Conservation (phyloP, 2,329 filamentous ascomycete genomes). For the Claviceps paspali region DNA sequence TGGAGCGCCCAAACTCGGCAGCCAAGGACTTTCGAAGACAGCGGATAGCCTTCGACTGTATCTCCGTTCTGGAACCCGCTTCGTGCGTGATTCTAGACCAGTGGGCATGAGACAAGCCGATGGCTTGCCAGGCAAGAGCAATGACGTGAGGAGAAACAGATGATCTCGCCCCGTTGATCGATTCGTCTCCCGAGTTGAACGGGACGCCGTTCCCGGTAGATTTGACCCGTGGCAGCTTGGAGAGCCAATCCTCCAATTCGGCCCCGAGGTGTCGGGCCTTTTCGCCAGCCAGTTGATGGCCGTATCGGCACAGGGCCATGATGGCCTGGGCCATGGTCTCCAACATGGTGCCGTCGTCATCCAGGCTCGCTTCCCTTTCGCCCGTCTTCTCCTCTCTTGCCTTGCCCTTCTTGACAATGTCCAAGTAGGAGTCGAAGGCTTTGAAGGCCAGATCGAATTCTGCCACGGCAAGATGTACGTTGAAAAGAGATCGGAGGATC, state of each 20-base stretch:
- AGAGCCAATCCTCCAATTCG: slow-evolving; percentile 61
- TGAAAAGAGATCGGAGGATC: slow-evolving; percentile 74
- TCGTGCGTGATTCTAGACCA: slow-evolving; percentile 77
- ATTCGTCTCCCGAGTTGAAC: slow-evolving; percentile 15
- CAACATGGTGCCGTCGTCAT: slow-evolving; percentile 63
- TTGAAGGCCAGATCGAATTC: slow-evolving; percentile 88
- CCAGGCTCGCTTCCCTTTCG: slow-evolving; percentile 53
- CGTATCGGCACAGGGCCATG: slow-evolving; percentile 67
- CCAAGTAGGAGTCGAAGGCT: slow-evolving; percentile 81
- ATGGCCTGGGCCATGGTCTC: slow-evolving; percentile 70
- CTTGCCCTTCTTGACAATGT: slow-evolving; percentile 74
- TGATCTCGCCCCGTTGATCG: slow-evolving; percentile 20
- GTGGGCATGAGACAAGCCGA: slow-evolving; percentile 73
- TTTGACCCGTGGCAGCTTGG: slow-evolving; percentile 33
- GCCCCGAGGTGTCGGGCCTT: slow-evolving; percentile 58
- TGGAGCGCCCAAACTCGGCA: slow-evolving; percentile 46
- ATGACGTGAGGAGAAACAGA: slow-evolving; percentile 44
- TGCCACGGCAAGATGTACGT: slow-evolving; percentile 70
- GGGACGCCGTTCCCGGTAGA: slow-evolving; percentile 14
- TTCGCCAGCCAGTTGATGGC: slow-evolving; percentile 57
- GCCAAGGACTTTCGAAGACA: slow-evolving; percentile 60
- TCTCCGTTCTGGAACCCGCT: slow-evolving; percentile 50
- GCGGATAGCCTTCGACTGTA: slow-evolving; percentile 64
- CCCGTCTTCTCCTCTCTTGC: slow-evolving; percentile 69
- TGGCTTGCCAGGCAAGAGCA: slow-evolving; percentile 63